Base-by-base conservation (phyloP, 2,329 filamentous ascomycete species). In the Monilinia fructicola region DNA sequence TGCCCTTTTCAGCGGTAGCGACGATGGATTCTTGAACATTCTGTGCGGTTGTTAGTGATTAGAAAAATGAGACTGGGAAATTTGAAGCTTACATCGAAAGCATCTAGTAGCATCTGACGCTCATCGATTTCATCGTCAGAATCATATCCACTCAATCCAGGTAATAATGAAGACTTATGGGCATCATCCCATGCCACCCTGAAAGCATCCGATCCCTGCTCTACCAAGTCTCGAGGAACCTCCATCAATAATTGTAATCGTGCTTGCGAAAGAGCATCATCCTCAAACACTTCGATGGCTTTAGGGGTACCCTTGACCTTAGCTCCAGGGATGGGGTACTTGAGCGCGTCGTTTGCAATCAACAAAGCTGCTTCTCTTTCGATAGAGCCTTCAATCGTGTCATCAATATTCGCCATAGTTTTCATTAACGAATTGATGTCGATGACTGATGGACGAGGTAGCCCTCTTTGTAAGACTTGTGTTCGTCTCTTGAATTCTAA, bases 381-480 rank as follows among this genome's bases (percentile, higher is more conserved):
- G 66, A 98, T 88, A 55, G 90, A 80, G 16, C 84, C 82, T 73
- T 90, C 83, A n/a, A 88, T 83, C 0, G 88, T 84, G 73, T 93
- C 87, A 2, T 82, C 75, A 5, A 89, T 79, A 16, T 82, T 78
- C 2, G 85, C 82, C 0, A 90, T 90, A 42, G 82, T 83, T 69
- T 87, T 84, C 62, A 93, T 76, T 71, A 98, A 79, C 0, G 83
- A 82, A 61, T 88, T 81, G 28, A 95, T 78, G 76, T 98, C 89
- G 18, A 98, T 82, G 2, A 84, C 79, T 1, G 84, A 83, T 1
- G 95, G 93, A 54, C 94, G 85, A 10, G 95, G 95, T 16, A 99
- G 81, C 4, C 85, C 86, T 72, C 85, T 88, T 78, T 98, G 94
- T 78, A 97, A 88, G n/a, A 96, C 93, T 75, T 96, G 93, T 1